Base-by-base conservation (phyloP, 257 asterid species). In the Nyctanthes arbortristis region DNA sequence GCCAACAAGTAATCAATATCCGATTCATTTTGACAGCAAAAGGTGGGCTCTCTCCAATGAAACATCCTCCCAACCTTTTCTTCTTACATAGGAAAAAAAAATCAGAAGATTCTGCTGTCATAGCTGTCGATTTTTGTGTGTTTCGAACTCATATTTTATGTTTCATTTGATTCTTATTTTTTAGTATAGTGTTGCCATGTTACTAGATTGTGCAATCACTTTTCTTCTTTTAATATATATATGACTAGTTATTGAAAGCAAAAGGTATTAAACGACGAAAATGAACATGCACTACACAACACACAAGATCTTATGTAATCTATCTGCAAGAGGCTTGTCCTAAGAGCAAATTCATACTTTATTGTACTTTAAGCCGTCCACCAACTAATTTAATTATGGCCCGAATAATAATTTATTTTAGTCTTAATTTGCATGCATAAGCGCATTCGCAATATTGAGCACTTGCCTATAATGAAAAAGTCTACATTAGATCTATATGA, bases 291-390 rank as follows among this genome's bases (percentile, higher is more conserved):
- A 78, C 71, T 75, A 72, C 39, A 72, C 80, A 79, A 77, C 80
- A 64, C 22, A 70, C 54, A 66, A 76, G 79, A 84, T 80, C 76
- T 72, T 81, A 56, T 72, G 66, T 63, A 69, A 77, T 78, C 83
- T 74, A 66, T 58, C 5, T 58, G 18, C 37, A 32, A 37, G 29
- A 22, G 56, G 69, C 66, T 63, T 54, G 57, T 63, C 20, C 59
- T 32, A 37, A 60, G 31, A 56, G 77, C 54, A 67, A 70, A 45
- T 73, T 29, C 60, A 49, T 54, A 40, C 65, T 71, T 61, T 58
- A 31, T 73, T 59, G 39, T 45, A n/a, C 40, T 49, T 16, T 34
- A 60, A 35, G 55, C 74, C 74, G 73, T 61, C 80, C 72, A 63
- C 68, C 56, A 9, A 45, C 24, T 45, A 14, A 52, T 52, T 52